phyloP scores from a whole-genome alignment of 2,329 filamentous ascomycete species.

The Colletotrichum sp. region DNA sequence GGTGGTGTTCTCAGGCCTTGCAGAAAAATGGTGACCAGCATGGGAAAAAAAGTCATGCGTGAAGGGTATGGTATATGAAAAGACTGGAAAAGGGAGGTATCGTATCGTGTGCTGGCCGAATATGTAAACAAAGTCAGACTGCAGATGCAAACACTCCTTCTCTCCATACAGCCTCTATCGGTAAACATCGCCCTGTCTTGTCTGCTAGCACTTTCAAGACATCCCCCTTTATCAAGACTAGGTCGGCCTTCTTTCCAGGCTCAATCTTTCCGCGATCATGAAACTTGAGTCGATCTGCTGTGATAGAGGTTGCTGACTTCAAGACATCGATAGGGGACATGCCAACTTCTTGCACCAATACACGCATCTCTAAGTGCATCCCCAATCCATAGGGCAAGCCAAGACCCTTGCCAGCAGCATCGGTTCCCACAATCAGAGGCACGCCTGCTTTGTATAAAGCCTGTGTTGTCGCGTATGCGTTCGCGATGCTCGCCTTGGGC shows the following conservation, averaged over 20 bases:
- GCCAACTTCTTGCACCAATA: slow-evolving; percentile 20
- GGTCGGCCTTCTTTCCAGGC: slow-evolving; percentile 14
- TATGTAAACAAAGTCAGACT: not conserved
- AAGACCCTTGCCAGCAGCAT: slow-evolving; percentile 14
- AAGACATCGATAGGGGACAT: slow-evolving; percentile 21
- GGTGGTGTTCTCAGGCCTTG: too few relatives aligned
- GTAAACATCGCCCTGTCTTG: not conserved
- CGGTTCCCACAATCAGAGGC: slow-evolving; percentile 22
- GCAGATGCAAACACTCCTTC: not conserved
- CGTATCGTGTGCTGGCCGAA: not conserved
- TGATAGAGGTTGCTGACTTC: slow-evolving; percentile 18
- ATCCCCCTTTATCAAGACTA: slow-evolving; percentile 21
- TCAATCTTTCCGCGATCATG: slow-evolving; percentile 17
- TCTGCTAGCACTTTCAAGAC: slow-evolving; percentile 1
- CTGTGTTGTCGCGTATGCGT: slow-evolving; percentile 18
- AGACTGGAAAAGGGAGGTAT: too few relatives aligned
- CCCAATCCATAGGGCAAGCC: slow-evolving; percentile 19
- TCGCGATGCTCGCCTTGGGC: slow-evolving; percentile 1
- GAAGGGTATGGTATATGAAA: too few relatives aligned
- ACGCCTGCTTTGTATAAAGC: slow-evolving; percentile 18
- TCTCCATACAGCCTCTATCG: slow-evolving; percentile 22
- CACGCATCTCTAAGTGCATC: slow-evolving; percentile 21
- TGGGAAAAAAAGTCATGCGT: too few relatives aligned
- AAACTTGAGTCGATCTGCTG: slow-evolving; percentile 16
- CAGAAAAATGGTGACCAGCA: too few relatives aligned